Percentiles rank a stretch among this genome's conserved stretches.
These are phyloP conservation scores for Tolypocladium paradoxum DNA, from an alignment of 2,329 filamentous ascomycete genomes.

Conservation along the genomic window DNA sequence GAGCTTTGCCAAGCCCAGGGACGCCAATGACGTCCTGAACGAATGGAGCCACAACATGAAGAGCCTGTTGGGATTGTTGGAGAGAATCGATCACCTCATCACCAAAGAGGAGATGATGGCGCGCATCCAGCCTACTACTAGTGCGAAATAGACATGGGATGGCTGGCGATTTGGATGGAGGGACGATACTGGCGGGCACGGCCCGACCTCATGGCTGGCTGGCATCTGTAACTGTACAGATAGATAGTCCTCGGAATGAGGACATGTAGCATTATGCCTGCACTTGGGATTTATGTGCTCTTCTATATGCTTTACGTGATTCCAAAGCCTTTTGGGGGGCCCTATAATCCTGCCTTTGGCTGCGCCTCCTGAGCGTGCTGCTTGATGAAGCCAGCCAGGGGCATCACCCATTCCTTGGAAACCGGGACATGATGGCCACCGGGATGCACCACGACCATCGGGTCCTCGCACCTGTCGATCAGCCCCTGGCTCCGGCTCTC, in stretches of 20 bases:
- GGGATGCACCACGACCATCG: conserved; percentile 57
- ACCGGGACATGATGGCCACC: conserved; percentile 87
- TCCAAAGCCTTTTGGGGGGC: conserved; percentile 1
- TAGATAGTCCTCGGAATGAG: conserved; percentile 21
- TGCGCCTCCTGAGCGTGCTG: conserved; percentile 20
- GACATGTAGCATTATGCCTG: conserved; percentile 17
- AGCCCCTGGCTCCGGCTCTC: conserved; percentile 60
- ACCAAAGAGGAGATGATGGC: conserved; percentile 99
- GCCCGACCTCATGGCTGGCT: background rate
- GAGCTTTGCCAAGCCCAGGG: conserved; percentile 87
- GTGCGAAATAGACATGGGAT: conserved; percentile 21
- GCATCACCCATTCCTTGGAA: conserved; percentile 69
- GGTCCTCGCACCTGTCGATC: conserved; percentile 50
- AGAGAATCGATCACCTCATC: conserved; percentile 93
- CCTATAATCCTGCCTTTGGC: conserved; percentile 14
- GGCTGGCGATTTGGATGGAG: conserved; percentile 7
- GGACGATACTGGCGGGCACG: background rate
- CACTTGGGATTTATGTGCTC: conserved; percentile 10
- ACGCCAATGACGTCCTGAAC: conserved; percentile 92
- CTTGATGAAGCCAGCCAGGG: conserved; percentile 60
- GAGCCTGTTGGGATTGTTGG: conserved; percentile 71
- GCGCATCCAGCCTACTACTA: conserved; percentile 66
- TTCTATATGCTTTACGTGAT: background rate
- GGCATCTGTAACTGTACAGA: conserved; percentile 21
- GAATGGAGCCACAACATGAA: conserved; percentile 99